A percentile compares a stretch with the other conserved stretches of the same genome.
Evolutionary conservation across 768 basidiomycete species (phyloP).

Genomic region (Mycena pura): DNA sequence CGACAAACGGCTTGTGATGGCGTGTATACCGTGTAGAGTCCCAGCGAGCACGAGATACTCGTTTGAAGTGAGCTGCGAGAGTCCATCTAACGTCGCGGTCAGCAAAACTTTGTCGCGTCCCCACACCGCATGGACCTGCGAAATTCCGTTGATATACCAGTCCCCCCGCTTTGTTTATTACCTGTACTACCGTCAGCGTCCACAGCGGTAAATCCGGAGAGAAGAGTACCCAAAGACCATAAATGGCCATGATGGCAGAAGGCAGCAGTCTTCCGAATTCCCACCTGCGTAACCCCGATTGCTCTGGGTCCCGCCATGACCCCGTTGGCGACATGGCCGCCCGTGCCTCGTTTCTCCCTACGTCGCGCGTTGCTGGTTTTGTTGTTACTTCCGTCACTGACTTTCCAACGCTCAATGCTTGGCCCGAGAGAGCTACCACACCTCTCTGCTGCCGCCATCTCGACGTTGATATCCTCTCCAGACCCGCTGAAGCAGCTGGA

Average conservation of each 20-base stretch:
- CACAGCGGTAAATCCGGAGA: not conserved
- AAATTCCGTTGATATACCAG: constrained; percentile 94
- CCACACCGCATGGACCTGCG: constrained; percentile 61
- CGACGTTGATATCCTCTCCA: constrained; percentile 54
- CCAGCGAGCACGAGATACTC: constrained; percentile 96
- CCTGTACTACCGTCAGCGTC: constrained; percentile 49
- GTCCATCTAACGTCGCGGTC: constrained; percentile 69
- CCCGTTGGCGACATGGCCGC: constrained; percentile 12
- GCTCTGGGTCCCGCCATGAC: not conserved
- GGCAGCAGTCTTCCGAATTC: not conserved
- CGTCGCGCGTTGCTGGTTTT: constrained; percentile 34
- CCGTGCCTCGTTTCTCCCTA: constrained; percentile 8
- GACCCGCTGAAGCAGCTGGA: constrained; percentile 77
- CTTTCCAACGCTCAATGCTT: constrained; percentile 45
- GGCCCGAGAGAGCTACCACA: constrained; percentile 48
- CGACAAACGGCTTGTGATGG: constrained; percentile 92
- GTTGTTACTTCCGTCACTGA: constrained; percentile 36
- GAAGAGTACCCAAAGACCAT: constrained; percentile 77
- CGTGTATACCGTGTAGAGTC: constrained; percentile 96
- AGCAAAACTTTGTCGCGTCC: not conserved
- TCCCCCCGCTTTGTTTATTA: constrained; percentile 98
- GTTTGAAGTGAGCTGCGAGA: constrained; percentile 88
- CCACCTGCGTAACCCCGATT: not conserved
- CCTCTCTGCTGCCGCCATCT: constrained; percentile 60
- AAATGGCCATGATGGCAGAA: constrained; percentile 68